Percentiles rank a stretch among this genome's conserved stretches.
These are phyloP conservation scores for Kodamaea arcana DNA, from an alignment of 1,139 yeast species.

Conservation along the genomic window DNA sequence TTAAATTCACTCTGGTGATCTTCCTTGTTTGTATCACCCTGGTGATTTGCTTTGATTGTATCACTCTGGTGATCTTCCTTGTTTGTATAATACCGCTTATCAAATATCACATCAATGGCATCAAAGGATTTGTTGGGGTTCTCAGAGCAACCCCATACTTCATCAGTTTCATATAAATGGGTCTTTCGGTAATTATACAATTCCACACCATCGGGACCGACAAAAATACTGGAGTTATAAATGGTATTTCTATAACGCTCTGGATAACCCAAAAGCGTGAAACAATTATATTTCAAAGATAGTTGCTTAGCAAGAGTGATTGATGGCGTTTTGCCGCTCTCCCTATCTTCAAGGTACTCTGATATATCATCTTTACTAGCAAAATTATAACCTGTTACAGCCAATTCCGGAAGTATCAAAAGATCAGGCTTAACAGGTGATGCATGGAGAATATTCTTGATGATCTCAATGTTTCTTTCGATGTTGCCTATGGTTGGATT, in stretches of 20 bases:
- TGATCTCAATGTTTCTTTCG: slow-evolving; percentile 49
- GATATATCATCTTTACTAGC: slow-evolving; percentile 44
- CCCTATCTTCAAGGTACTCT: slow-evolving; percentile 52
- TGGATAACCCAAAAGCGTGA: slow-evolving; percentile 81
- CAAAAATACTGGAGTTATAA: slow-evolving; percentile 71
- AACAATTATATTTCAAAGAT: slow-evolving; percentile 52
- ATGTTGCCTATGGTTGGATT: slow-evolving; percentile 63
- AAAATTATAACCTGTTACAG: slow-evolving; percentile 83
- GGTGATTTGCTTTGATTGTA: not conserved
- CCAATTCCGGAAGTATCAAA: slow-evolving; percentile 76
- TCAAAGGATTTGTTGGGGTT: slow-evolving; percentile 48
- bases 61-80: not conserved
- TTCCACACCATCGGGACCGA: slow-evolving; percentile 54
- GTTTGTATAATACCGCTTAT: slow-evolving; percentile 23
- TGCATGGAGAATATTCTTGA: slow-evolving; percentile 29
- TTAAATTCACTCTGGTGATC: slow-evolving; percentile 13
- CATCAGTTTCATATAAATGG: slow-evolving; percentile 76
- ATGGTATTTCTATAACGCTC: slow-evolving; percentile 36
- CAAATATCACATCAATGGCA: slow-evolving; percentile 34
- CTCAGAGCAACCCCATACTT: slow-evolving; percentile 74
- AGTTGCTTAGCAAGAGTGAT: slow-evolving; percentile 55
- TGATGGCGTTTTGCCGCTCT: slow-evolving; percentile 25
- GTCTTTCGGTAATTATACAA: slow-evolving; percentile 72
- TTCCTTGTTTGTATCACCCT: not conserved
- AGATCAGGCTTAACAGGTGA: slow-evolving; percentile 38